Evolutionary conservation across 2,329 filamentous ascomycete genomes (phyloP).

Genomic region (Geosmithia morbida): DNA sequence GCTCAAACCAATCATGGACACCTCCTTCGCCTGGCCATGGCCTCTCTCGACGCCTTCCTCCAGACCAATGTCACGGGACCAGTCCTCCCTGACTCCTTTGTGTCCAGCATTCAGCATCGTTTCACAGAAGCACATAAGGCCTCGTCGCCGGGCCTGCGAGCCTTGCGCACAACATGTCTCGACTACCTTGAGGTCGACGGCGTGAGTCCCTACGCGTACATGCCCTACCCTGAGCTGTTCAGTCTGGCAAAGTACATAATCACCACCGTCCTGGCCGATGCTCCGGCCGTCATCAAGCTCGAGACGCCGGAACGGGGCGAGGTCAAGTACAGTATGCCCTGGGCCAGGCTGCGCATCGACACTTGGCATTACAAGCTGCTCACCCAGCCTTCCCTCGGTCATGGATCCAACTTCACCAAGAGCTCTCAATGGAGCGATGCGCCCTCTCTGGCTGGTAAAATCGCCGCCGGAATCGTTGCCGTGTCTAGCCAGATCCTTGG

Average conservation of each 20-base stretch:
- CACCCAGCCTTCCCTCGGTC: slow-evolving; percentile 38
- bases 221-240: slow-evolving; percentile 73
- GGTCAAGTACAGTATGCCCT: slow-evolving; percentile 33
- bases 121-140: slow-evolving; percentile 24
- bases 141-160: slow-evolving; percentile 13
- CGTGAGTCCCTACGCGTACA: slow-evolving; percentile 71
- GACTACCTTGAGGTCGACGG: slow-evolving; percentile 64
- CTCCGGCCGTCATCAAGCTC: slow-evolving; percentile 8
- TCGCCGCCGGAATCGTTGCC: slow-evolving; percentile 25
- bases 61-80: slow-evolving; percentile 84
- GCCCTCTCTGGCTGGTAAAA: slow-evolving; percentile 35
- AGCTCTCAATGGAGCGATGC: slow-evolving; percentile 45
- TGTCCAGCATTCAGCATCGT: slow-evolving; percentile 13
- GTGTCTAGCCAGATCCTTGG: slow-evolving; percentile 23
- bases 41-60: slow-evolving; percentile 57
- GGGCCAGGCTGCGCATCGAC: slow-evolving; percentile 56
- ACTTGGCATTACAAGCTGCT: slow-evolving; percentile 53
- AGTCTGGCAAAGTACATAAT: slow-evolving; percentile 50
- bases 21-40: slow-evolving; percentile 11
- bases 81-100: slow-evolving; percentile 32
- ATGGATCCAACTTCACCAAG: slow-evolving; percentile 39
- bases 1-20: neutral
- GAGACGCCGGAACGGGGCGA: slow-evolving; percentile 9
- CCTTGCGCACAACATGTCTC: slow-evolving; percentile 45
- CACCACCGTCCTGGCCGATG: slow-evolving; percentile 10